These are phyloP conservation scores for Cystoisospora suis DNA, from an alignment of 169 alveolate species.

Conservation along the genomic window DNA sequence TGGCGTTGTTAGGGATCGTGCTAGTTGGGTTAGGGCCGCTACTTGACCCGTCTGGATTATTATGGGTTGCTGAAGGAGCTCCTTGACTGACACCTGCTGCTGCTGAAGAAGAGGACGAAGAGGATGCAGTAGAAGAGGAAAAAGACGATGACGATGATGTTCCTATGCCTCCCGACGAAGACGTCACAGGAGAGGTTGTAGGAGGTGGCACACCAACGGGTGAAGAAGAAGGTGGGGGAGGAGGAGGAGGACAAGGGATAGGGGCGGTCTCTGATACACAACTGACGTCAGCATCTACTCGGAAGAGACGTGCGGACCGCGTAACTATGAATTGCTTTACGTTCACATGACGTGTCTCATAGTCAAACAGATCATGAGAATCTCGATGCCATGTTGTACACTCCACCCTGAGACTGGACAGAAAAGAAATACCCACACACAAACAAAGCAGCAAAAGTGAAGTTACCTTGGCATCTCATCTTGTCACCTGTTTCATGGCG, in stretches of 20 bases:
- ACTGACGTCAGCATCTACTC: slow-evolving; percentile 41
- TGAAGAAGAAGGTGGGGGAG: neutral
- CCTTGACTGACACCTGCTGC: neutral
- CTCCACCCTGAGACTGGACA: slow-evolving; percentile 62
- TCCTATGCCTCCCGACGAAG: neutral
- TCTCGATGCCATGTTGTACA: slow-evolving; percentile 93
- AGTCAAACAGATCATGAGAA: slow-evolving; percentile 94
- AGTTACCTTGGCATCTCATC: no score
- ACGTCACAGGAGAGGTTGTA: neutral
- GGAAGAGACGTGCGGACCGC: slow-evolving; percentile 48
- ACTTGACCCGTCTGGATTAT: no score
- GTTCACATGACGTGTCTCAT: slow-evolving; percentile 89
- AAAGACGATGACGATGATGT: neutral
- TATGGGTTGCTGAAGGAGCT: no score
- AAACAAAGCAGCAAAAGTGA: no score
- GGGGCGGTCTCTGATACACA: slow-evolving; percentile 48
- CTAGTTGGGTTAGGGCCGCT: no score
- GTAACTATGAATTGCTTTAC: slow-evolving; percentile 69
- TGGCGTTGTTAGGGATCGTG: no score
- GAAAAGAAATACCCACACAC: neutral
- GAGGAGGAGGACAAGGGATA: neutral
- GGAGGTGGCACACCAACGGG: neutral
- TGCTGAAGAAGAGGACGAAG: neutral
- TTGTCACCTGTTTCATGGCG: no score
- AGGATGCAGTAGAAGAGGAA: neutral